These are phyloP conservation scores for Saccharomycopsis sp. DNA, from an alignment of 805 yeast species.

Conservation along the genomic window DNA sequence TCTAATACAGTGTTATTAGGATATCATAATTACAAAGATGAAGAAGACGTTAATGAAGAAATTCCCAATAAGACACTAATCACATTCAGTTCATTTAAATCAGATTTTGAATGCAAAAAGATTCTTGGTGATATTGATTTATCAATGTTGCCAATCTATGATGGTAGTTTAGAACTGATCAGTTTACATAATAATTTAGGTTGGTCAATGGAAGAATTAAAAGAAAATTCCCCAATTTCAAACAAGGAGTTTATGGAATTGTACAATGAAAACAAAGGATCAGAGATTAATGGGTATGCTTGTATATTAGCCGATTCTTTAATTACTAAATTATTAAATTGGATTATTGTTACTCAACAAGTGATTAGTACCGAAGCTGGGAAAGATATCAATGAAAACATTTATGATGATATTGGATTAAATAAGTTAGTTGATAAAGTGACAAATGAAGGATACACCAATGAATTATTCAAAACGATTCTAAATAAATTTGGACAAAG, in stretches of 20 bases:
- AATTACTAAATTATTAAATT: constrained; percentile 12
- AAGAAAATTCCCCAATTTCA: constrained; percentile 43
- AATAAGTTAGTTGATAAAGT: too few relatives aligned
- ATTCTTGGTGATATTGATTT: constrained; percentile 26
- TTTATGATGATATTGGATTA: background rate
- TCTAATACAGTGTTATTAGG: constrained; percentile 67
- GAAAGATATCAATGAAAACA: constrained; percentile 1
- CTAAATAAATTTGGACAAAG: constrained; percentile 20
- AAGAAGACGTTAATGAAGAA: constrained; percentile 8
- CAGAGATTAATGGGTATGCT: constrained; percentile 33
- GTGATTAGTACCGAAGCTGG: constrained; percentile 8
- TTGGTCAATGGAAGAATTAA: constrained; percentile 27
- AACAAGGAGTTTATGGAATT: constrained; percentile 35
- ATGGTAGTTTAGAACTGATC: background rate
- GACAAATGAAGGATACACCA: too few relatives aligned
- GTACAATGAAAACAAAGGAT: constrained; percentile 50
- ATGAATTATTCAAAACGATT: constrained; percentile 8
- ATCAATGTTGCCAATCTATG: constrained; percentile 27
- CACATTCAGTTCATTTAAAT: constrained; percentile 27
- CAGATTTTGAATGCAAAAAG: constrained; percentile 30
- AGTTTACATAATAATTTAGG: background rate
- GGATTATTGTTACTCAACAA: constrained; percentile 15
- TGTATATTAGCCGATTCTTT: constrained; percentile 21
- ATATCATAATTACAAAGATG: constrained; percentile 17
- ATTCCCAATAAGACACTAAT: constrained; percentile 21